Evolutionary conservation across 169 alveolate species (phyloP).

Genomic region (Eimeria nieschulzi): DNA sequence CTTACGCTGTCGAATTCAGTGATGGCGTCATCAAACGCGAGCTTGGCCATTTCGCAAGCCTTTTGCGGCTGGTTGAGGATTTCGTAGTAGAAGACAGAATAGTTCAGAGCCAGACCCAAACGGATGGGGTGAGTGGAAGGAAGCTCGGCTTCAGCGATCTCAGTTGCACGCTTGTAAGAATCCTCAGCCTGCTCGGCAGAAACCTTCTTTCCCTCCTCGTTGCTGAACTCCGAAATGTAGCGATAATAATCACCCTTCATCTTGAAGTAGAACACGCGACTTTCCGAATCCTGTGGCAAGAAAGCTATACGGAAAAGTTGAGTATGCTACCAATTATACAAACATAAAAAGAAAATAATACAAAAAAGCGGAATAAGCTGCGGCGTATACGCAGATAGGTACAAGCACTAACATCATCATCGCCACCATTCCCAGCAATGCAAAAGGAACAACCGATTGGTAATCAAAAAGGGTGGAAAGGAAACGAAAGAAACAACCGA

Average conservation of each 20-base stretch:
- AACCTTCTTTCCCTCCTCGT: constrained; percentile 93
- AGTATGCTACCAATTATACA: too few species aligned
- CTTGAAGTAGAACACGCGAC: constrained; percentile 97
- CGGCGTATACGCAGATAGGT: too few species aligned
- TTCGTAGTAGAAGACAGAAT: constrained; percentile 99
- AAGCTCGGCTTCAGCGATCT: constrained; percentile 93
- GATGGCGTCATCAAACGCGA: constrained; percentile 96
- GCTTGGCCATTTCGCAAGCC: constrained; percentile 98
- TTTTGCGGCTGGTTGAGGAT: constrained; percentile 97
- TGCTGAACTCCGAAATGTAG: constrained; percentile 95
- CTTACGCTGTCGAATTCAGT: constrained; percentile 94
- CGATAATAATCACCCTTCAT: constrained; percentile 99
- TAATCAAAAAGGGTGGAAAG: too few species aligned
- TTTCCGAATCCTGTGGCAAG: constrained; percentile 82
- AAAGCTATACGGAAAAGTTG: too few species aligned
- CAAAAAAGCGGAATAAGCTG: too few species aligned
- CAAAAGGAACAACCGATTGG: too few species aligned
- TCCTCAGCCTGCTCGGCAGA: constrained; percentile 97
- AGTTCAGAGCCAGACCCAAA: constrained; percentile 98
- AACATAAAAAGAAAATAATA: too few species aligned
- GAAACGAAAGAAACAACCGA: too few species aligned
- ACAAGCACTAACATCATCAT: too few species aligned
- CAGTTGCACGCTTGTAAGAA: constrained; percentile 97
- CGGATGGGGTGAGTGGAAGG: constrained; percentile 98
- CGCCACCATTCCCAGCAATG: too few species aligned